Evolutionary conservation across 129 eudicot genomes (phyloP), one percentile per base, ranked within the genome.

Genomic region (Saussurea involucrata): DNA sequence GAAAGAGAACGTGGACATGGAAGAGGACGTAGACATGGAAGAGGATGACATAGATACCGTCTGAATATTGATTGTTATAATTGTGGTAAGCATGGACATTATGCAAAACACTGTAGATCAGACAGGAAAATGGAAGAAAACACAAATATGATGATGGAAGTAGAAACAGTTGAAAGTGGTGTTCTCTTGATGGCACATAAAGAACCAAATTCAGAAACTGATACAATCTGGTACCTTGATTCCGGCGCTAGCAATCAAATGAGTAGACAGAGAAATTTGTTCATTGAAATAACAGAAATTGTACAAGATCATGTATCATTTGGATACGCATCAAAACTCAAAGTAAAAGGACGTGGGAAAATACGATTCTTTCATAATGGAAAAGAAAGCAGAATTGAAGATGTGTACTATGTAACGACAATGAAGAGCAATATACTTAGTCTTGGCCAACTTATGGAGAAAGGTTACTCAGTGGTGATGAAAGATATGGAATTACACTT

Each of bases 191-290:
- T 44, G 57, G 18, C 57, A 44, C 4, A 44, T 11, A 18, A 44
- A 44, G 55, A 42, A 42, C 17, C 57, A 15, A 2, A 12, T 44
- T 12, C 18, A 12, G 18, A 44, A 12, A 44, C 5, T 11, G 6
- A 44, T 15, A 44, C n/a, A 11, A 18, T 61, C 4, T 76, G 66
- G 73, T 63, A 75, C 29, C 60, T 63, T 15, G 57, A 75, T 27
- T 61, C 36, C 2, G 63, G 61, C 17, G 73, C 74, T 21, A 76
- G 66, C 49, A 76, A 66, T 46, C 80, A 76, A 15, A 76, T 66
- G 74, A 64, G 64, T 17, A 66, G 67, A 24, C 29, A 18, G 10
- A 66, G 33, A 46, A 12, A 66, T 24, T 37, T 66, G 65, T 40
- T 66, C 40, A 36, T 40, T 11, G 73, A 66, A 24, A 60, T 66